Evolutionary conservation across 768 basidiomycete species (phyloP), one percentile per base, ranked within the genome.

Genomic region (Daedaleopsis sinensis): DNA sequence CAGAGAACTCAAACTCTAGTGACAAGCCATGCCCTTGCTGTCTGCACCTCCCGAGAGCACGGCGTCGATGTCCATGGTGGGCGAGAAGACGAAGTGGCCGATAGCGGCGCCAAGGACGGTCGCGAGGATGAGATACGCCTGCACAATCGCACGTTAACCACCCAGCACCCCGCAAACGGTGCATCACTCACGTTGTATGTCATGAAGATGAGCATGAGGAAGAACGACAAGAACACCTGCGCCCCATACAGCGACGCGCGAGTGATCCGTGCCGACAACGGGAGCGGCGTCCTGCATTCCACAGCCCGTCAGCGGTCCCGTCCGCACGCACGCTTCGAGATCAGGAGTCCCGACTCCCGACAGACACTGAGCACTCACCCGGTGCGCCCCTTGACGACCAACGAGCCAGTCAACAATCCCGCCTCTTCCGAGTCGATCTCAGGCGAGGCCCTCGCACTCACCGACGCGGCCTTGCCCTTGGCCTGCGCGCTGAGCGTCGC

Each of bases 151-250:
- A 13, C 47, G 44, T 46, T 16, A 47, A 42, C 65, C 19, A 43
- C 8, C 43, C 32, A 18, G 51, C 21, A 55, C 21, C 27, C 43
- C 19, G 1, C 19, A 36, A 36, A 54, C 23, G 9, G 15, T n/a
- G 37, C 32, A 24, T 12, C 23, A 77, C 91, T 69, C 60, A 94
- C 93, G 66, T 97, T 97, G 77, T 96, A 97, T 5, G 94, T 96
- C 94, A 97, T 96, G 75, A 94, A 95, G 43, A 96, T 87, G 59
- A 97, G 79, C 94, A 97, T 97, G 71, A 94, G 84, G 83, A 93
- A 93, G 80, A 90, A 91, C 38, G 91, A 91, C 60, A 94, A 73
- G 73, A 89, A 88, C 21, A 94, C 85, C 3, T 85, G 85, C 5
- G 80, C 74, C n/a, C 88, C 93, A 67, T 96, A 96, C 39, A 93